A percentile compares a stretch with the other conserved stretches of the same genome.
Conservation (phyloP, 371 early-diverging fungal genomes). For the Coemansia sp. region DNA sequence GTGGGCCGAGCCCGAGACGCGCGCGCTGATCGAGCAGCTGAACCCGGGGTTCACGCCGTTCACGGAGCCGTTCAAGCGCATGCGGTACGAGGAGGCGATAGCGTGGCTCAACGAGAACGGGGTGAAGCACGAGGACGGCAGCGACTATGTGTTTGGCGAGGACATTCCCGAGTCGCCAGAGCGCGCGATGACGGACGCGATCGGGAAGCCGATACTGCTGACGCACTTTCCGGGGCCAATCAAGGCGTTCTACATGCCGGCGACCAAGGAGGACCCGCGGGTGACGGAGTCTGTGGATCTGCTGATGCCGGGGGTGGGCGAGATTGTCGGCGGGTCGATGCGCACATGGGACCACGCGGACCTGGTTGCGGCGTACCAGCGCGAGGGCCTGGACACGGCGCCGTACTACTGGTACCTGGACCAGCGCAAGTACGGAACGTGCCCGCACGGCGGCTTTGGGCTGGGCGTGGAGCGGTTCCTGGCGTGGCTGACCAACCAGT, state of each 20-base stretch:
- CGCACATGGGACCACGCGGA: constrained; percentile 90
- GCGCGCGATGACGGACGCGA: constrained; percentile 96
- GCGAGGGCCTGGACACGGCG: constrained; percentile 94
- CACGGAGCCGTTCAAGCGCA: constrained; percentile 90
- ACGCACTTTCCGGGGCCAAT: constrained; percentile 97
- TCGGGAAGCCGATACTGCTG: constrained; percentile 95
- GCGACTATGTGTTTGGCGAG: constrained; percentile 92
- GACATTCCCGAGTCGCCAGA: constrained; percentile 99
- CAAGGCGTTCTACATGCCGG: constrained; percentile 99
- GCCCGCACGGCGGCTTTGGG: constrained; percentile 99
- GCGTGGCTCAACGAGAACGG: constrained; percentile 89
- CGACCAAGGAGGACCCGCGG: constrained; percentile 74
- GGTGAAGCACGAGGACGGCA: constrained; percentile 87
- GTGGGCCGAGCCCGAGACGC: constrained; percentile 72
- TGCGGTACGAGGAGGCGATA: constrained; percentile 98
- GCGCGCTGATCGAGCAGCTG: constrained; percentile 79
- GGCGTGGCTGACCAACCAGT: constrained; percentile 95
- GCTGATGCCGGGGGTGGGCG: constrained; percentile 99
- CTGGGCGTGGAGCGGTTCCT: constrained; percentile 99
- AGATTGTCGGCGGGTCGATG: constrained; percentile 99
- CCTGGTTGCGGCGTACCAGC: constrained; percentile 91
- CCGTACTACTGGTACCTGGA: constrained; percentile 99
- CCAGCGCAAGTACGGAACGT: constrained; percentile 98
- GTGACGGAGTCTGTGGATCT: constrained; percentile 98
- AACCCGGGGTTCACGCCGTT: constrained; percentile 89